Percentiles rank a stretch among this genome's conserved stretches.
phyloP scores from a whole-genome alignment of 495 filamentous ascomycete genomes.

The Penicillium riverlandense region DNA sequence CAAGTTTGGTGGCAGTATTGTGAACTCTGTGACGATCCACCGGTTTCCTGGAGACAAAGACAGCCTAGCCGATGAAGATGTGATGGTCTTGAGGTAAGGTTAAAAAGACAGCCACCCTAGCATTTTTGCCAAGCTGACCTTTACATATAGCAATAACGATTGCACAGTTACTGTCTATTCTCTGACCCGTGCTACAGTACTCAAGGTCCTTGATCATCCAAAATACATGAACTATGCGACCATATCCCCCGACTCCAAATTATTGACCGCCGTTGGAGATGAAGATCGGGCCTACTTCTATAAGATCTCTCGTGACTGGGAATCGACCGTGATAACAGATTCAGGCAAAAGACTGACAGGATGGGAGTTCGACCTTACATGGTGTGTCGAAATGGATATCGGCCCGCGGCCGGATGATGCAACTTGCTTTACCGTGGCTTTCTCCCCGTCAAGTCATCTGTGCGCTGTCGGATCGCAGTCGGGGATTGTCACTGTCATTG shows the following conservation, averaged over 20 bases:
- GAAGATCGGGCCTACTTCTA: conserved; percentile 79
- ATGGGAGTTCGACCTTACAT: conserved; percentile 31
- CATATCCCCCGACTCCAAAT: conserved; percentile 77
- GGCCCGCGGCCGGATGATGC: conserved; percentile 27
- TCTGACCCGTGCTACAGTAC: conserved; percentile 51
- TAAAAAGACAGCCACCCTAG: neutral
- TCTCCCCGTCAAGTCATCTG: conserved; percentile 58
- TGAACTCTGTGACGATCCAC: conserved; percentile 68
- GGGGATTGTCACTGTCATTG: conserved; percentile 62
- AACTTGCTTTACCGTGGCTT: conserved; percentile 64
- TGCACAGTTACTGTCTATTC: conserved; percentile 74
- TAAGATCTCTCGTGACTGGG: conserved; percentile 32
- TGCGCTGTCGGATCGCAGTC: conserved; percentile 68
- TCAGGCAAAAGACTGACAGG: conserved; percentile 33
- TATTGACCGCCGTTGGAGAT: conserved; percentile 82
- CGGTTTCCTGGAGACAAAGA: conserved; percentile 43
- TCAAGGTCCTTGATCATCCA: conserved; percentile 63
- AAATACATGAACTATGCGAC: conserved; percentile 86
- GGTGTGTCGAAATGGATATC: conserved; percentile 31
- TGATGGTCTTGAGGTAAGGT: conserved; percentile 56
- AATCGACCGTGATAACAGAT: conserved; percentile 35
- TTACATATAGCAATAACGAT: conserved; percentile 69
- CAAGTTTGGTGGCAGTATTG: conserved; percentile 50
- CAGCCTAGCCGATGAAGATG: conserved; percentile 47
- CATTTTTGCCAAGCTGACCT: conserved; percentile 1